Evolutionary conservation across 108 stramenopile genomes (phyloP).

Genomic region (Tribonema minus): DNA sequence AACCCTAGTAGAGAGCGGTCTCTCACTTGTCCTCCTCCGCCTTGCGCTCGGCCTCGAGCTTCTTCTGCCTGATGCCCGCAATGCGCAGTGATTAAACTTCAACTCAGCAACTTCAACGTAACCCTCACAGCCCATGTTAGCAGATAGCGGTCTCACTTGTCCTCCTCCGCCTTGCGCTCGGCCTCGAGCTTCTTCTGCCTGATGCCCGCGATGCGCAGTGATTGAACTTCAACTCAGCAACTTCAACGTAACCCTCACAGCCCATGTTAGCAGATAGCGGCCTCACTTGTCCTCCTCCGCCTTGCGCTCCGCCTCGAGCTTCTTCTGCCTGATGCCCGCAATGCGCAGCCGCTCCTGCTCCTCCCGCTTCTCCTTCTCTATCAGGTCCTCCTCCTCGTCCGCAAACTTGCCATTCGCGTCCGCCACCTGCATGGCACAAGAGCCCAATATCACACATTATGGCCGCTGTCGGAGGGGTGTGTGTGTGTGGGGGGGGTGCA

Average conservation of each 20-base stretch:
- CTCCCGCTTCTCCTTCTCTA: constrained; percentile 37
- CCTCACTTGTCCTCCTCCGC: constrained; percentile 27
- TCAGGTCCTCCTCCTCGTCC: constrained; percentile 26
- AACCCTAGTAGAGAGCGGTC: too few relatives aligned
- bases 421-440: too few relatives aligned
- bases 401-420: constrained; percentile 6
- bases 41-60: constrained; percentile 37
- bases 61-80: constrained; percentile 42
- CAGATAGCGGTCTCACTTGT: neutral
- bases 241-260: too few relatives aligned
- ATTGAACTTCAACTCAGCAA: too few relatives aligned
- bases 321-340: constrained; percentile 42
- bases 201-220: constrained; percentile 33
- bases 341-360: constrained; percentile 37
- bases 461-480: too few relatives aligned
- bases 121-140: too few relatives aligned
- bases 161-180: constrained; percentile 25
- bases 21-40: too few relatives aligned
- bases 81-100: too few relatives aligned
- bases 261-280: neutral
- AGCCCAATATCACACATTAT: too few relatives aligned
- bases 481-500: neutral
- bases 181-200: constrained; percentile 41
- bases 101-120: too few relatives aligned
- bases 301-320: constrained; percentile 24